A percentile compares a stretch with the other conserved stretches of the same genome.
Conservation (phyloP, 2,329 filamentous ascomycete species). For the Diaporthe destruens region DNA sequence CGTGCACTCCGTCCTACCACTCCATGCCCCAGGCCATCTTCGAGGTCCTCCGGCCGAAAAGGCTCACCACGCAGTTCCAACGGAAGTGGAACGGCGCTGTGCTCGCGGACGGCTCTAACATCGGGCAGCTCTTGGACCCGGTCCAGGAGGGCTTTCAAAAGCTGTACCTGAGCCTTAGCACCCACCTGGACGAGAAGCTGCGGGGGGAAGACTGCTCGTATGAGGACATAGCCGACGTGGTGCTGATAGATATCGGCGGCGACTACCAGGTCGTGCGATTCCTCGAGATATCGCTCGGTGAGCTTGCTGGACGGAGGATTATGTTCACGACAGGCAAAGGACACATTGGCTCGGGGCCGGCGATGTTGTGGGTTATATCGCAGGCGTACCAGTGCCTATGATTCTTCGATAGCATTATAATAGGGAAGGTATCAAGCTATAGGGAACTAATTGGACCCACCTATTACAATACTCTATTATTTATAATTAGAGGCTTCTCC, state of each 20-base stretch:
- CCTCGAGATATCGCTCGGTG: background rate
- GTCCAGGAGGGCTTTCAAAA: constrained; percentile 1
- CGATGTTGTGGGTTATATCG: constrained; percentile 1
- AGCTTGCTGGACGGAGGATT: constrained; percentile 6
- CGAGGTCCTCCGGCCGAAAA: background rate
- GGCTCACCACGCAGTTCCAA: constrained; percentile 10
- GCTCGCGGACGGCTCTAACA: constrained; percentile 22
- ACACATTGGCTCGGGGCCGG: constrained; percentile 7
- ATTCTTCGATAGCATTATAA: background rate
- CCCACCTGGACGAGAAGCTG: background rate
- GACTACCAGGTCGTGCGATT: constrained; percentile 2
- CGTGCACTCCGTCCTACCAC: constrained; percentile 14
- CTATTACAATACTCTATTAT: no score
- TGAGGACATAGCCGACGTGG: constrained; percentile 1
- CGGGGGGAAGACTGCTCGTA: background rate
- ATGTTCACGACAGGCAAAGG: constrained; percentile 2
- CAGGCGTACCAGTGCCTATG: constrained; percentile 15
- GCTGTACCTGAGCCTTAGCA: constrained; percentile 12
- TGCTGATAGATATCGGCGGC: constrained; percentile 7
- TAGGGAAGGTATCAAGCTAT: no score
- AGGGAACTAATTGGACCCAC: no score
- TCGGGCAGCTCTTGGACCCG: constrained; percentile 13
- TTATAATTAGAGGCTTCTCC: no score
- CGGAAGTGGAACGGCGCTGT: constrained; percentile 5
- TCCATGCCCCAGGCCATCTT: constrained; percentile 18